Base-by-base conservation (phyloP, 2,329 filamentous ascomycete species). In the Chaetomiaceae sp. region DNA sequence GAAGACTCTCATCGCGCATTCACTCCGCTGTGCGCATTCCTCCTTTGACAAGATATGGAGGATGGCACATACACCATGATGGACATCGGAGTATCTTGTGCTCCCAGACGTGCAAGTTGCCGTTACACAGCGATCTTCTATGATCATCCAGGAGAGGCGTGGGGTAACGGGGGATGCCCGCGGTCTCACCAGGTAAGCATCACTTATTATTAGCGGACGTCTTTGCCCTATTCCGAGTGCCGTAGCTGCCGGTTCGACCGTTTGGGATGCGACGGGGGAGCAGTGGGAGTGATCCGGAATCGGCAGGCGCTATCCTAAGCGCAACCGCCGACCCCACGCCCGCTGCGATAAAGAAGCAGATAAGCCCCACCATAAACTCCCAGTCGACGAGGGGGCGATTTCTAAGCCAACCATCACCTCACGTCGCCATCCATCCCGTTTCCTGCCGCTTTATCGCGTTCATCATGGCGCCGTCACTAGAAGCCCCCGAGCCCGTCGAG, bases 381-480 rank as follows among this genome's bases (percentile, higher is more conserved):
- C 16, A 36, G 27, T 14, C 9, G 11, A 13, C 18, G n/a, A 14
- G 45, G 51, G 33, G 50, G 38, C 52, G 59, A 61, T 61, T 61
- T 61, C 57, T 61, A 59, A 62, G 55, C 51, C 60, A 55, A 33
- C 38, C n/a, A 40, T 30, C 33, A 41, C 43, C n/a, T n/a, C 30
- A 16, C 21, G 36, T 21, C 33, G 43, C 37, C 38, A 48, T 42
- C 29, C 30, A 41, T 7, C 18, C 25, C 33, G 29, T 29, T 42
- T 29, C n/a, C n/a, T 37, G n/a, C 30, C 27, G 36, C 42, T 38
- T n/a, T 33, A 42, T 37, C 53, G 47, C 33, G 7, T 33, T 38
- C 36, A 65, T 51, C 40, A 95, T 95, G 90, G 85, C 89, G 49
- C 89, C 90, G 16, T 90, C 87, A 21, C 75, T 95, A 40, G 87